These are phyloP conservation scores for Hyaloscypha finlandica DNA, from an alignment of 495 filamentous ascomycete species.

Conservation along the genomic window DNA sequence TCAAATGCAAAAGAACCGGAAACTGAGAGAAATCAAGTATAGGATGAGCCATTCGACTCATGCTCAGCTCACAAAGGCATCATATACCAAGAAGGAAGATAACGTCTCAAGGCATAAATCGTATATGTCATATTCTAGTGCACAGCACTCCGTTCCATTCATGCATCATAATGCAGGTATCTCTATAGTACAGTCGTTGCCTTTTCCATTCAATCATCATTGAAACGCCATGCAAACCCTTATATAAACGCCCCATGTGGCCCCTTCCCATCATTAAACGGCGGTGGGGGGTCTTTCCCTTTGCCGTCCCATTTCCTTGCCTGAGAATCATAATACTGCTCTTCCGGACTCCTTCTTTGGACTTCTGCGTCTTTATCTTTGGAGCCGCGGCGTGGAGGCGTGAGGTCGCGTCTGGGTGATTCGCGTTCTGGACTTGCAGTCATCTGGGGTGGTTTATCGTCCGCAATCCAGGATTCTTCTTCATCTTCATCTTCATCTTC, in stretches of 20 bases:
- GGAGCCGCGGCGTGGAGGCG: constrained; percentile 13
- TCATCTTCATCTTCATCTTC: constrained; percentile 36
- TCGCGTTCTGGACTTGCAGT: neutral
- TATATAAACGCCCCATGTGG: constrained; percentile 23
- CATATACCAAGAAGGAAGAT: neutral
- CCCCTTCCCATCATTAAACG: constrained; percentile 15
- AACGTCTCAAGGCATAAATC: neutral
- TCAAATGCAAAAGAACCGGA: too few relatives aligned
- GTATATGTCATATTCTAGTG: neutral
- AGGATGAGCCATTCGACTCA: neutral
- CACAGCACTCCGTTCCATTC: neutral
- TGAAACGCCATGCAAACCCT: neutral
- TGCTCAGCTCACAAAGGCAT: neutral
- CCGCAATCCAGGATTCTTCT: constrained; percentile 12
- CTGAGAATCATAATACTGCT: constrained; percentile 23
- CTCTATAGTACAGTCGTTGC: constrained; percentile 11
- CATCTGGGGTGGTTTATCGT: neutral
- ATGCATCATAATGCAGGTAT: constrained; percentile 3
- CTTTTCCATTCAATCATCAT: constrained; percentile 13
- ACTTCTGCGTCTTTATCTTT: constrained; percentile 18
- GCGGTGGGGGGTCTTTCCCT: constrained; percentile 20
- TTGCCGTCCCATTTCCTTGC: constrained; percentile 15
- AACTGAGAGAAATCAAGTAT: too few relatives aligned
- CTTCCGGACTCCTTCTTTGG: constrained; percentile 12
- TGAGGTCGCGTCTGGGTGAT: constrained; percentile 14